Conservation (phyloP, 176 grass and related monocot species). For the Triticum urartu region DNA sequence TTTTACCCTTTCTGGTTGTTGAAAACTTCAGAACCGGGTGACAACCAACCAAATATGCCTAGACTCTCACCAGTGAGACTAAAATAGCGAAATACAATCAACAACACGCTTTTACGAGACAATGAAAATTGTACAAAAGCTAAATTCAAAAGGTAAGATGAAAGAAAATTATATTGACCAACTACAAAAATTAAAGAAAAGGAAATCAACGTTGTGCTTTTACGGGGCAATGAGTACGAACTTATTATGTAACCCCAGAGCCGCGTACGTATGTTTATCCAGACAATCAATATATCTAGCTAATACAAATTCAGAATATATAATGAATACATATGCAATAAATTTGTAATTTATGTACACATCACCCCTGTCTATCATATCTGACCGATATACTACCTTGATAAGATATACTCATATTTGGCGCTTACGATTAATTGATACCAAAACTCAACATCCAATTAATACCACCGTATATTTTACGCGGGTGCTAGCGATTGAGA, state of each 20-base stretch:
- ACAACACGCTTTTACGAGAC: too few relatives aligned
- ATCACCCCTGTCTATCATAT: neutral
- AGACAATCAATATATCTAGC: neutral
- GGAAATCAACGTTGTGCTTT: too few relatives aligned
- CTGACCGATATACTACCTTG: neutral
- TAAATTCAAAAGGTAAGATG: too few relatives aligned
- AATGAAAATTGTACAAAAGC: too few relatives aligned
- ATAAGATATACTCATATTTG: neutral
- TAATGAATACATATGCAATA: neutral
- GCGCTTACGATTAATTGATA: neutral
- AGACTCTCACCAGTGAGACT: too few relatives aligned
- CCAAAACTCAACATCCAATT: neutral
- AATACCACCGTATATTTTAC: neutral
- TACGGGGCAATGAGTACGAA: neutral
- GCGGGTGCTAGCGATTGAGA: too few relatives aligned
- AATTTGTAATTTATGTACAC: neutral
- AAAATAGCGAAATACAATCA: too few relatives aligned
- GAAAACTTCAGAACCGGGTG: too few relatives aligned
- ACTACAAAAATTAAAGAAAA: neutral
- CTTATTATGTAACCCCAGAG: neutral
- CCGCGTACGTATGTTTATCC: neutral
- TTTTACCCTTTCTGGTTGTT: too few relatives aligned
- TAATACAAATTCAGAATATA: neutral
- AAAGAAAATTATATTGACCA: too few relatives aligned
- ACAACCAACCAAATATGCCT: too few relatives aligned